Evolutionary conservation across 306 rosid species (phyloP), one percentile per base, ranked within the genome.

Genomic region (Crataegus laevigata): DNA sequence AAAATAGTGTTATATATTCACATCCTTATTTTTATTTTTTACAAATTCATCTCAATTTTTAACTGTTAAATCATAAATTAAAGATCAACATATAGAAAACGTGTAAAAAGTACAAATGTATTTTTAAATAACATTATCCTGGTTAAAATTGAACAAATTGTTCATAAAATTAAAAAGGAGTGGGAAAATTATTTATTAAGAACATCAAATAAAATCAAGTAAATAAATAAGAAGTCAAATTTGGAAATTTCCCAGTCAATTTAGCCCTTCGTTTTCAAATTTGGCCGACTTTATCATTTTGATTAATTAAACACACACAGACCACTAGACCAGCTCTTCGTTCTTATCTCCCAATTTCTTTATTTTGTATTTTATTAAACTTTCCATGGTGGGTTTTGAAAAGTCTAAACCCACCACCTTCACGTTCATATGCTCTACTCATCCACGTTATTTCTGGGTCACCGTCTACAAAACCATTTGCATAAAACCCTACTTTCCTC

Each of bases 311-410:
- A 45, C n/a, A 7, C 28, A 10, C 38, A 6, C 38, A 17, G 38
- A 18, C 3, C 72, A 15, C 11, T 26, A 17, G 38, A 18, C 3
- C 72, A 15, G n/a, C n/a, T 7, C 24, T 3, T 72, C 64, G 77
- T 71, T 75, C 89, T 91, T 85, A 87, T 85, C 84, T 38, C 10
- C 3, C 17, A 2, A 8, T 9, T 79, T 77, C 54, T 50, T 64
- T 28, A 50, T 50, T 50, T 15, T 15, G 21, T 15, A 50, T 50
- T 50, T 50, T 50, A 50, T 50, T 15, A 4, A 15, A 50, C 6
- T 50, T 18, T 18, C 8, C 21, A 70, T 60, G 50, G 91, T 77
- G 87, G 73, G 88, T 85, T 82, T 30, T 57, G 90, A 87, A 85
- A 84, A 77, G 89, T 88, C 87, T 69, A 57, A 72, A 30, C 8